phyloP scores from a whole-genome alignment of 768 basidiomycete species.

The Amanita polypyramis region DNA sequence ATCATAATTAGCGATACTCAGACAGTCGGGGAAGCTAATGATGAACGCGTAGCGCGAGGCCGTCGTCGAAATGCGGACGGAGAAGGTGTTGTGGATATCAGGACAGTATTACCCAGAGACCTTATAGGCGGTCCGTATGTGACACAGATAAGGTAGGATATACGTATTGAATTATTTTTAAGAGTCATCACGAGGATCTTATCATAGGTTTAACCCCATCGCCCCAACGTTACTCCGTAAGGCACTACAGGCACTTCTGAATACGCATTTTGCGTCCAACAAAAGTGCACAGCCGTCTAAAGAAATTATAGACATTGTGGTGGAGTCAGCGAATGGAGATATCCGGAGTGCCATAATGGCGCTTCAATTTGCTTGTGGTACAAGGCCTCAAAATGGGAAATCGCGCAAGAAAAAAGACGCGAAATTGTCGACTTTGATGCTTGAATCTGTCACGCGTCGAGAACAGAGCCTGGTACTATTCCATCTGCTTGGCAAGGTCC shows the following conservation, averaged over 20 bases:
- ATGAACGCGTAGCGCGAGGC: constrained; percentile 34
- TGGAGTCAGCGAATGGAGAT: constrained; percentile 80
- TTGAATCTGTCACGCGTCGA: constrained; percentile 71
- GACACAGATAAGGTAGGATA: constrained; percentile 65
- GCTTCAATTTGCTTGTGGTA: constrained; percentile 71
- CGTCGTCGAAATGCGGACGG: constrained; percentile 16
- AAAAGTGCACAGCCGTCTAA: constrained; percentile 34
- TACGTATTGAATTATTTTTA: constrained; percentile 7
- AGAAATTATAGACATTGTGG: constrained; percentile 64
- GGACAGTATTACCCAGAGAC: constrained; percentile 61
- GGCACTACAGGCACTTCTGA: constrained; percentile 56
- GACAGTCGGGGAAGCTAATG: constrained; percentile 54
- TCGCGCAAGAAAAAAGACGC: constrained; percentile 23
- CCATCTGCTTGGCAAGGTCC: constrained; percentile 84
- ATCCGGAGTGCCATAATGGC: constrained; percentile 91
- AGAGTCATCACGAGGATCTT: not conserved
- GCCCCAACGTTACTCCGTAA: constrained; percentile 78
- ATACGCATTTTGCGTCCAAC: constrained; percentile 32
- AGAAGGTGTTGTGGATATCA: constrained; percentile 36
- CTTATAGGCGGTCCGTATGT: constrained; percentile 66
- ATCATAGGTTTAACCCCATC: constrained; percentile 79
- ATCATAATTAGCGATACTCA: constrained; percentile 81
- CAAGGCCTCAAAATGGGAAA: constrained; percentile 14
- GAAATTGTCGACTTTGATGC: constrained; percentile 17
- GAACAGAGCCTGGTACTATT: constrained; percentile 86